Conservation (phyloP, 169 alveolate genomes). For the Cryptosporidium xiaoi region DNA sequence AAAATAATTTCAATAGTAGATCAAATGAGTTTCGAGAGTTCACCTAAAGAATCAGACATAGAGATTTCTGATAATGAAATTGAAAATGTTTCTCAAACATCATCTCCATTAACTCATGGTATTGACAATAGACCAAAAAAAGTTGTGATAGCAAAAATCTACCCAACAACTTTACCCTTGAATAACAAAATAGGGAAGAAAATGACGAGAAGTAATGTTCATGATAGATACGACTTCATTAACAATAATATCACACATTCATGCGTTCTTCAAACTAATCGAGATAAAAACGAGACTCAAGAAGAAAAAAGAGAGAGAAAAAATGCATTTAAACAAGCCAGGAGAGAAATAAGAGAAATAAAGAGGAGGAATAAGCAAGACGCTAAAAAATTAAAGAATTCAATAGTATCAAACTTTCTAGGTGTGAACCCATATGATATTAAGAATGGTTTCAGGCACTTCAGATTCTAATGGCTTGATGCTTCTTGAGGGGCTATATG, state of each 20-base stretch:
- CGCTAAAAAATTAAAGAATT: constrained; percentile 32
- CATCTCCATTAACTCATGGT: neutral
- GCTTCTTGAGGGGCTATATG: constrained; percentile 8
- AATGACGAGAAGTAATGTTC: too few species aligned
- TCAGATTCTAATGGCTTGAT: constrained; percentile 14
- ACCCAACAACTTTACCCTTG: neutral
- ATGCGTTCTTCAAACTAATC: constrained; percentile 45
- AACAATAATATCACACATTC: neutral
- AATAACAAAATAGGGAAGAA: too few species aligned
- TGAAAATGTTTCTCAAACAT: neutral
- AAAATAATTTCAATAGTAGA: constrained; percentile 53
- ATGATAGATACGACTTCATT: too few species aligned
- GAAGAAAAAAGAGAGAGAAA: constrained; percentile 85
- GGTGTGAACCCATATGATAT: constrained; percentile 23
- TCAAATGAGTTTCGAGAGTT: constrained; percentile 12
- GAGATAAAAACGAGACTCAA: constrained; percentile 83
- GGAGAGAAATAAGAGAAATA: constrained; percentile 81
- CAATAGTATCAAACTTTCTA: constrained; percentile 10
- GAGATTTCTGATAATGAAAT: constrained; percentile 3
- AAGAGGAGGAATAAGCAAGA: constrained; percentile 82
- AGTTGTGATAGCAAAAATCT: neutral
- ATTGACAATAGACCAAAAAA: constrained; percentile 20
- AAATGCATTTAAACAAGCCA: constrained; percentile 84
- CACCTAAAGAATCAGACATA: neutral
- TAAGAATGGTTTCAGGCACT: constrained; percentile 58